Evolutionary conservation across 495 filamentous ascomycete species (phyloP).

Genomic region (Penicillium crystallinum): DNA sequence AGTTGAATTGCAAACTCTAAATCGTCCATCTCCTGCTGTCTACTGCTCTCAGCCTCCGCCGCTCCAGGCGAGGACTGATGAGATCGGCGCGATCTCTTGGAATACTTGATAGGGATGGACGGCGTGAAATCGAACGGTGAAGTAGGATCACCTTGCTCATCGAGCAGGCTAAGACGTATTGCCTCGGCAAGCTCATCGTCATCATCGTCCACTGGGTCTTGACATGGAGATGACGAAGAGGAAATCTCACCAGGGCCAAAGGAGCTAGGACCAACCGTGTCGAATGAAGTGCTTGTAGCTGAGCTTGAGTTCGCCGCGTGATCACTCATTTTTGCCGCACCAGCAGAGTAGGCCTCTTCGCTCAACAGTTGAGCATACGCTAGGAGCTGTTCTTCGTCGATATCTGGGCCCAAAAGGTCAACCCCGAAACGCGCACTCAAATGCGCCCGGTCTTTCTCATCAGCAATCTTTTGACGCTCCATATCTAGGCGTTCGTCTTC

Average conservation of each 20-base stretch:
- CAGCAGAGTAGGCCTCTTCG: constrained; percentile 63
- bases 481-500: constrained; percentile 76
- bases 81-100: constrained; percentile 24
- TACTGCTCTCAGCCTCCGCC: constrained; percentile 31
- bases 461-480: constrained; percentile 63
- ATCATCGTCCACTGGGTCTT: constrained; percentile 45
- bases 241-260: constrained; percentile 45
- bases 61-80: constrained; percentile 19
- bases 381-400: constrained; percentile 83
- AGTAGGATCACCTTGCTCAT: constrained; percentile 30
- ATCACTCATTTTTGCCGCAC: constrained; percentile 53
- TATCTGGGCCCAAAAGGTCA: constrained; percentile 63
- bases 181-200: constrained; percentile 77
- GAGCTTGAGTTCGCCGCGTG: constrained; percentile 42
- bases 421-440: constrained; percentile 76
- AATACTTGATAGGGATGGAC: constrained; percentile 52
- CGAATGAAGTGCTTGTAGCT: constrained; percentile 37
- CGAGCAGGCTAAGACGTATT: constrained; percentile 69
- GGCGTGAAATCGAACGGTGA: constrained; percentile 25
- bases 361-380: constrained; percentile 86
- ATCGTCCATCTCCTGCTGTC: constrained; percentile 60
- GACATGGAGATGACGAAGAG: constrained; percentile 36
- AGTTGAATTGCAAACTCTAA: constrained; percentile 78
- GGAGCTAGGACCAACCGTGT: constrained; percentile 42
- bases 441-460: constrained; percentile 54